Conservation (phyloP, 495 filamentous ascomycete species). For the Margaritispora aquatica region DNA sequence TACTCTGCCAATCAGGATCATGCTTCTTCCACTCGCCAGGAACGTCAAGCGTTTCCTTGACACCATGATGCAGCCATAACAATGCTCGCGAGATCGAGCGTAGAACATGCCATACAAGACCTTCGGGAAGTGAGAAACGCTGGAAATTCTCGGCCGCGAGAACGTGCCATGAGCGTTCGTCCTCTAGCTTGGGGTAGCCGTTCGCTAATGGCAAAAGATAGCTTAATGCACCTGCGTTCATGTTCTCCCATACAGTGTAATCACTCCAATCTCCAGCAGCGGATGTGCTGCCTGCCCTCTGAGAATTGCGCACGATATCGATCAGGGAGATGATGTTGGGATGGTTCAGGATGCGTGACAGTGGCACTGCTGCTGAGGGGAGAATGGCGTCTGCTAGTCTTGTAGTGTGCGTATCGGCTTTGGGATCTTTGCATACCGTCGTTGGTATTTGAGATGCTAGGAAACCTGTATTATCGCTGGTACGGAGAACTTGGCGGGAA, state of each 20-base stretch:
- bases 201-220: constrained; percentile 13
- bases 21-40: constrained; percentile 13
- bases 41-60: constrained; percentile 19
- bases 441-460: constrained; percentile 14
- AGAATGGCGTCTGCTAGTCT: constrained; percentile 15
- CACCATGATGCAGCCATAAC: constrained; percentile 22
- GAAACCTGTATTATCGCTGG: constrained; percentile 19
- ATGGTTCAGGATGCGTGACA: constrained; percentile 22
- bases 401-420: constrained; percentile 3
- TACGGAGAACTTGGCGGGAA: constrained; percentile 17
- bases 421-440: constrained; percentile 2
- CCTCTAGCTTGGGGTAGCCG: neutral
- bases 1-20: constrained; percentile 36
- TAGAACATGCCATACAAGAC: constrained; percentile 23
- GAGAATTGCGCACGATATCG: constrained; percentile 9
- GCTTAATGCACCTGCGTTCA: constrained; percentile 18
- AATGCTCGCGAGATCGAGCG: constrained; percentile 12
- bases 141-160: constrained; percentile 14
- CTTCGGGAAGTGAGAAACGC: constrained; percentile 21
- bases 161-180: constrained; percentile 8
- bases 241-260: constrained; percentile 22
- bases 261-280: constrained; percentile 3
- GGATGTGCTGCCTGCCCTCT: neutral
- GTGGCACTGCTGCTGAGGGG: constrained; percentile 6
- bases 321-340: constrained; percentile 22